Evolutionary conservation across 2,329 filamentous ascomycete species (phyloP), one percentile per base, ranked within the genome.

Genomic region (Hypomyces perniciosus): DNA sequence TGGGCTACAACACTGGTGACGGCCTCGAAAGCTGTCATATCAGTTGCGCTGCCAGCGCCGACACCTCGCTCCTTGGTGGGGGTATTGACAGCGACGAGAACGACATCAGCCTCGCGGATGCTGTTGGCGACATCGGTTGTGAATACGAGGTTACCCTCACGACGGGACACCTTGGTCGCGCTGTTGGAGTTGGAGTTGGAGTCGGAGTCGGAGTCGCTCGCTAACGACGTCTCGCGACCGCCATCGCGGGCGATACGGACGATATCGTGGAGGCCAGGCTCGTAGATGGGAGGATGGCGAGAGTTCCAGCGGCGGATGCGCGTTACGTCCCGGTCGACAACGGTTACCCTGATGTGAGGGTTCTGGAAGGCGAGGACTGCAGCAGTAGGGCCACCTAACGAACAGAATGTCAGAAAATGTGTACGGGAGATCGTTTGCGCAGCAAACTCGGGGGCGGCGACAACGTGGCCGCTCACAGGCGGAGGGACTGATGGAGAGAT

Each of bases 51-150:
- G 8, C 86, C 86, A 5, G 83, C 82, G 44, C 87, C 88, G 26
- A 81, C 70, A 49, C 87, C 87, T 44, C 77, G 79, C 34, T 73
- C 78, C 70, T 90, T 91, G 40, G 87, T 90, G 2, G 87, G 87
- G 0, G 88, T 91, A 65, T 90, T 89, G 59, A 92, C 88, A 10
- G 85, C 81, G 50, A 91, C 79, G 53, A 92, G 79, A 51, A 92
- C 79, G 41, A 91, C 69, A 62, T 91, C 86, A 9, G 88, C 86
- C 55, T 83, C 79, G 27, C 73, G 66, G 53, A 91, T 85, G 53
- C 73, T 75, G 55, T 69, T 72, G 20, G 76, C 75, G 8, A 88
- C 75, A 48, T 89, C 77, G 20, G 81, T 86, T 3, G 85, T 85
- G 70, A 92, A 92, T 72, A 84, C 78, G 13, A 92, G 73, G 66